These are phyloP conservation scores for Cladosporium sp. DNA, from an alignment of 2,329 filamentous ascomycete genomes.

Conservation along the genomic window DNA sequence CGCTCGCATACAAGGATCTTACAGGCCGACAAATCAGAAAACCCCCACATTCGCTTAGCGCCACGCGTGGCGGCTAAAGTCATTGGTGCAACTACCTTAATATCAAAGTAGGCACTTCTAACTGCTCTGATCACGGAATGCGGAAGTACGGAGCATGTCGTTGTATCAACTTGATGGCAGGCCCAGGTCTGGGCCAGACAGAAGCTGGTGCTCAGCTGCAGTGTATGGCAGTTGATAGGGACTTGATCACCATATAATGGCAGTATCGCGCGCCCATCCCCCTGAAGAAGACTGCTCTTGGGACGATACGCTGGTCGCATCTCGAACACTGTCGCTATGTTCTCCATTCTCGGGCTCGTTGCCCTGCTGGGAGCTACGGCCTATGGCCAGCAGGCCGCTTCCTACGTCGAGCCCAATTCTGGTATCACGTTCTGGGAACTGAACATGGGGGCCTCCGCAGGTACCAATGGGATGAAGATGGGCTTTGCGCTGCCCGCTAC, in stretches of 20 bases:
- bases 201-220: not conserved
- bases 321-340: not conserved
- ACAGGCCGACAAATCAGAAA: not conserved
- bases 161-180: constrained; percentile 9
- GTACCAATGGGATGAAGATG: constrained; percentile 47
- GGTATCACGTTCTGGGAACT: constrained; percentile 54
- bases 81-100: constrained; percentile 10
- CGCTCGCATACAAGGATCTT: not conserved
- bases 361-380: constrained; percentile 7
- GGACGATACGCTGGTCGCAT: not conserved
- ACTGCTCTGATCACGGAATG: constrained; percentile 12
- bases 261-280: not conserved
- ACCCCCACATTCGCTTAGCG: constrained; percentile 9
- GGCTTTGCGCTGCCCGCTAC: constrained; percentile 52
- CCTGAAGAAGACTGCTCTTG: not conserved
- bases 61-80: constrained; percentile 8
- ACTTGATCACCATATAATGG: not conserved
- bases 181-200: not conserved
- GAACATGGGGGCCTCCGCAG: constrained; percentile 37
- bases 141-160: constrained; percentile 6
- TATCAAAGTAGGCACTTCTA: not conserved
- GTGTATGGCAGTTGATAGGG: too few relatives aligned
- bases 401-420: constrained; percentile 35
- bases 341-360: constrained; percentile 8
- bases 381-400: not conserved